Conservation (phyloP, 192 early-diverging fungal species). For the Funneliformis mosseae region DNA sequence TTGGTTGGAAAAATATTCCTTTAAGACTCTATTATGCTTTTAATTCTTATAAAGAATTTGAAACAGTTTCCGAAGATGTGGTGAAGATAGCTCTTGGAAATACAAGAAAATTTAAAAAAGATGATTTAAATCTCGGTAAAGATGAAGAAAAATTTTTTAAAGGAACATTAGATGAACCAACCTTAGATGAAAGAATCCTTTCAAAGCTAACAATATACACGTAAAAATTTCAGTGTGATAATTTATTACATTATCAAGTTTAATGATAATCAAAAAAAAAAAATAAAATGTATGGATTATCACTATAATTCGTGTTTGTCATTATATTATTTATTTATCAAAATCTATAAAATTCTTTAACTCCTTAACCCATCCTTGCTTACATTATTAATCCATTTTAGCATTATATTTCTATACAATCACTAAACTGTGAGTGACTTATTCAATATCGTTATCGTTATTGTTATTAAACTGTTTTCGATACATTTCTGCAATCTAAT, state of each 20-base stretch:
- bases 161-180: slow-evolving; percentile 11
- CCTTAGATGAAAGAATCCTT: slow-evolving; percentile 21
- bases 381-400: no score
- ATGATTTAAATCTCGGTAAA: slow-evolving; percentile 43
- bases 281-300: no score
- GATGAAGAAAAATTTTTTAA: slow-evolving; percentile 47
- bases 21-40: slow-evolving; percentile 47
- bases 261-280: no score
- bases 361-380: no score
- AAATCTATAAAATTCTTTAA: no score
- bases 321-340: no score
- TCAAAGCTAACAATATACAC: not conserved
- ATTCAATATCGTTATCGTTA: not conserved
- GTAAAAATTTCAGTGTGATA: not conserved
- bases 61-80: slow-evolving; percentile 47
- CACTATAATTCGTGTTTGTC: no score
- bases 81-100: slow-evolving; percentile 63
- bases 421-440: not conserved
- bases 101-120: slow-evolving; percentile 44
- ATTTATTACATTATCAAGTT: not conserved
- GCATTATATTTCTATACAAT: no score
- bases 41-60: slow-evolving; percentile 49
- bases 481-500: slow-evolving; percentile 23
- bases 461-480: not conserved
- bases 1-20: slow-evolving; percentile 46